Evolutionary conservation across 73 alveolate species (phyloP).

Genomic region (Symbiodinium pilosum): DNA sequence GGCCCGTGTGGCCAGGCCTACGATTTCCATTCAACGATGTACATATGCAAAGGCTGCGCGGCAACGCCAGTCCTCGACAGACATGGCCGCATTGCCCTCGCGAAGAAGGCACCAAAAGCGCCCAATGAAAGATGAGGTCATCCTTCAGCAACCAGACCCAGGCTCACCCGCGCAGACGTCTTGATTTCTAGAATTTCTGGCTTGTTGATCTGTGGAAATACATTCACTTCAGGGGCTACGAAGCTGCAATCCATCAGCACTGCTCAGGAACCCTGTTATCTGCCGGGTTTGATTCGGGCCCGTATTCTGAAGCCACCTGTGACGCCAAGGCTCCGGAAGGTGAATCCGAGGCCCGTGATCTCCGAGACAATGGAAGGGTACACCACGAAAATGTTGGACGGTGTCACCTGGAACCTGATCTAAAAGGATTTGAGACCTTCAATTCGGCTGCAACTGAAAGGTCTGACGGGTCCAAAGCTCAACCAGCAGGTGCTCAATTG

Average conservation of each 20-base stretch:
- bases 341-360: slow-evolving; percentile 65
- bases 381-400: slow-evolving; percentile 81
- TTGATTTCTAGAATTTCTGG: background rate
- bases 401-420: slow-evolving; percentile 78
- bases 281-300: too few species aligned
- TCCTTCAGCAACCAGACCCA: slow-evolving; percentile 5
- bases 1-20: too few species aligned
- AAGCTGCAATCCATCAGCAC: too few species aligned
- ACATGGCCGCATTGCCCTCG: slow-evolving; percentile 31
- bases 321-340: slow-evolving; percentile 28
- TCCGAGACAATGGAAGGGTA: slow-evolving; percentile 72
- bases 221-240: too few species aligned
- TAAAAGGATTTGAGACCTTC: background rate
- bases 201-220: too few species aligned
- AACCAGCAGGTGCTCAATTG: background rate
- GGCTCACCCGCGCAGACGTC: too few species aligned
- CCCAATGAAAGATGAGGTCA: slow-evolving; percentile 61
- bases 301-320: too few species aligned
- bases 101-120: slow-evolving; percentile 59
- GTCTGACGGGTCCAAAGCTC: too few species aligned
- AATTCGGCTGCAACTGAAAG: too few species aligned
- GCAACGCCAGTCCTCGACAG: slow-evolving; percentile 34
- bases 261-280: too few species aligned
- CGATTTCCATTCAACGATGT: too few species aligned
- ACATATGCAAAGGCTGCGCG: too few species aligned